Evolutionary conservation across 164 flowering plant genomes (phyloP).

Genomic region (Aristolochia fimbriata): DNA sequence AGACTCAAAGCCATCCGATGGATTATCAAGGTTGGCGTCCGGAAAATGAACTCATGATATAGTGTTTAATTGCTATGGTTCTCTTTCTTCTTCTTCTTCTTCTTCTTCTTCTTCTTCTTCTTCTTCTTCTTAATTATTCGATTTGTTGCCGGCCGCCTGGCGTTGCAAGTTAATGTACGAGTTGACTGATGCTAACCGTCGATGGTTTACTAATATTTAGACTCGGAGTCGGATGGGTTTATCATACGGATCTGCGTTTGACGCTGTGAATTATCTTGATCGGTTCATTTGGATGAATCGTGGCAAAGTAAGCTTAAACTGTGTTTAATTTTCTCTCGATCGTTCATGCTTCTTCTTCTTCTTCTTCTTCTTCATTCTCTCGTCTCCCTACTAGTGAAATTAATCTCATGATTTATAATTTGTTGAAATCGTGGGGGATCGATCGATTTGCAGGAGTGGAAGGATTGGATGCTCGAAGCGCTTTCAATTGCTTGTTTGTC

Average conservation of each 20-base stretch:
- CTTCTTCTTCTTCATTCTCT: neutral
- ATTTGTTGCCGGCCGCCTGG: no score
- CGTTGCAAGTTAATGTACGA: no score
- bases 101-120: neutral
- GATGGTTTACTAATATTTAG: slow-evolving; percentile 19
- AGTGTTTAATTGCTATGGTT: no score
- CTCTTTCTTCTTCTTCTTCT: neutral
- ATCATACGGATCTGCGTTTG: slow-evolving; percentile 27
- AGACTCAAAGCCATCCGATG: slow-evolving; percentile 36
- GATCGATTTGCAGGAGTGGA: slow-evolving; percentile 26
- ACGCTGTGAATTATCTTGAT: slow-evolving; percentile 55
- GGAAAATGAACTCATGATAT: neutral
- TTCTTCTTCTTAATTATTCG: no score
- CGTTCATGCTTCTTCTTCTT: no score
- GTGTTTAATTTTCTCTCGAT: no score
- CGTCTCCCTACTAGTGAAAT: neutral
- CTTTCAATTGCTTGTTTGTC: slow-evolving; percentile 52
- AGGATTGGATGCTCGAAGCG: slow-evolving; percentile 40
- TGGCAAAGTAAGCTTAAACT: slow-evolving; percentile 25
- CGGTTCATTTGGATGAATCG: slow-evolving; percentile 38
- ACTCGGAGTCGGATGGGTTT: slow-evolving; percentile 33
- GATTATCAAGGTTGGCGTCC: slow-evolving; percentile 42
- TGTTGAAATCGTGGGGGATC: neutral
- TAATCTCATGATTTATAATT: neutral
- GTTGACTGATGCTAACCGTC: no score